These are phyloP conservation scores for Scedosporium aurantiacum DNA, from an alignment of 2,329 filamentous ascomycete genomes.

Conservation along the genomic window DNA sequence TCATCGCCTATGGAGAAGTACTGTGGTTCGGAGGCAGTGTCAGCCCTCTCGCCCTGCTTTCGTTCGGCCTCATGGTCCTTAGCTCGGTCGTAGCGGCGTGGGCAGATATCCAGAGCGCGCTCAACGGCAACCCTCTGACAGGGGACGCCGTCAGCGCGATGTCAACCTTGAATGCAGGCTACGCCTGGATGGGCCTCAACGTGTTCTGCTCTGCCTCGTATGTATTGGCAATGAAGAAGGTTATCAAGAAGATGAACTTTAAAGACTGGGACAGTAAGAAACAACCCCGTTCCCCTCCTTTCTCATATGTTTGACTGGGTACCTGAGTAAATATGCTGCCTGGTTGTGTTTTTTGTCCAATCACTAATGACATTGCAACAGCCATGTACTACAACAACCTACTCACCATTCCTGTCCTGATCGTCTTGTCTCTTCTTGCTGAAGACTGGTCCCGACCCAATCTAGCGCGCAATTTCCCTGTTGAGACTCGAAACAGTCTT, in stretches of 20 bases:
- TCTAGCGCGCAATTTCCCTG: slow-evolving; percentile 76
- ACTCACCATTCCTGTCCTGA: slow-evolving; percentile 83
- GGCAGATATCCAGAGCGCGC: slow-evolving; percentile 86
- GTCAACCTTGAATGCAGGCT: slow-evolving; percentile 85
- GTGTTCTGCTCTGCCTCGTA: slow-evolving; percentile 90
- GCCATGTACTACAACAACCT: slow-evolving; percentile 99
- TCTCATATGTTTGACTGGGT: too few relatives aligned
- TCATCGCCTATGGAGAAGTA: slow-evolving; percentile 96
- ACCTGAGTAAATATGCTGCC: slow-evolving; percentile 19
- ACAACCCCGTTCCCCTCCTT: not conserved
- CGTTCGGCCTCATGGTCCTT: slow-evolving; percentile 92
- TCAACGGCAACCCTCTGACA: slow-evolving; percentile 47
- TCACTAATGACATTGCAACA: slow-evolving; percentile 24
- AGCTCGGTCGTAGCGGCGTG: slow-evolving; percentile 92
- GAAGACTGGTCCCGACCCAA: slow-evolving; percentile 92
- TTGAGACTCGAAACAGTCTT: slow-evolving; percentile 66
- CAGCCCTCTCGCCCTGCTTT: slow-evolving; percentile 75
- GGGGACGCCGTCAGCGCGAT: slow-evolving; percentile 61
- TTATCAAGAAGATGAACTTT: slow-evolving; percentile 99
- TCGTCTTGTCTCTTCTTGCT: slow-evolving; percentile 67
- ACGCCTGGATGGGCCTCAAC: slow-evolving; percentile 96
- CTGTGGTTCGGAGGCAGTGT: slow-evolving; percentile 96
- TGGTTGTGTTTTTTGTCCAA: not conserved
- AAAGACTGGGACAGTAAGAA: slow-evolving; percentile 95
- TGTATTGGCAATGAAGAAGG: slow-evolving; percentile 87